phyloP scores from a whole-genome alignment of 1,139 yeast species.

The Saccharomycopsis hybrid region DNA sequence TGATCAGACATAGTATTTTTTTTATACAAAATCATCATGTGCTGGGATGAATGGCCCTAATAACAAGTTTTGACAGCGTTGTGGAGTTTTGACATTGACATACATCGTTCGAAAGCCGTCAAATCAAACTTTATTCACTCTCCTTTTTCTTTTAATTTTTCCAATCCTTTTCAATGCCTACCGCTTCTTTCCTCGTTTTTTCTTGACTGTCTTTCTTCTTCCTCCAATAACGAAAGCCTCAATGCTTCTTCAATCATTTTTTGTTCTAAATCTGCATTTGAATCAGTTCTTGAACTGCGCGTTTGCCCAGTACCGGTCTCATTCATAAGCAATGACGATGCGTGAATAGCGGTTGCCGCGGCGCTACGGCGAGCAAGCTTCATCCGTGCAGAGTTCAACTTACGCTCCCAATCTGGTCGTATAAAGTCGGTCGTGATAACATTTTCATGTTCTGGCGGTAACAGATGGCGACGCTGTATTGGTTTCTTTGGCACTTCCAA shows the following conservation, averaged over 20 bases:
- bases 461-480: slow-evolving; percentile 34
- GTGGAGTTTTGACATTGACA: neutral
- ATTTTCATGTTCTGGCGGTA: slow-evolving; percentile 55
- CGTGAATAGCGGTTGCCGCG: slow-evolving; percentile 91
- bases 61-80: neutral
- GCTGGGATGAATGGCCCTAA: neutral
- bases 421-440: slow-evolving; percentile 76
- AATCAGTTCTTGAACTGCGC: slow-evolving; percentile 20
- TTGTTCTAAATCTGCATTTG: slow-evolving; percentile 48
- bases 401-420: slow-evolving; percentile 88
- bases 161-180: neutral
- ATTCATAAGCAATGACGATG: slow-evolving; percentile 50
- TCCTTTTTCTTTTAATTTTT: neutral
- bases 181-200: neutral
- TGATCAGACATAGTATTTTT: too few relatives aligned
- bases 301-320: slow-evolving; percentile 22
- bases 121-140: neutral
- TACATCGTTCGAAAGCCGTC: neutral
- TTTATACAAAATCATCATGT: neutral
- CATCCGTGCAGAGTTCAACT: slow-evolving; percentile 62
- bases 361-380: slow-evolving; percentile 83
- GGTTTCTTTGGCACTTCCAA: neutral
- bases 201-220: slow-evolving; percentile 42
- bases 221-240: slow-evolving; percentile 64
- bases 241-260: slow-evolving; percentile 83